Conservation (phyloP, 2,329 filamentous ascomycete genomes). For the Colletotrichum tofieldiae region DNA sequence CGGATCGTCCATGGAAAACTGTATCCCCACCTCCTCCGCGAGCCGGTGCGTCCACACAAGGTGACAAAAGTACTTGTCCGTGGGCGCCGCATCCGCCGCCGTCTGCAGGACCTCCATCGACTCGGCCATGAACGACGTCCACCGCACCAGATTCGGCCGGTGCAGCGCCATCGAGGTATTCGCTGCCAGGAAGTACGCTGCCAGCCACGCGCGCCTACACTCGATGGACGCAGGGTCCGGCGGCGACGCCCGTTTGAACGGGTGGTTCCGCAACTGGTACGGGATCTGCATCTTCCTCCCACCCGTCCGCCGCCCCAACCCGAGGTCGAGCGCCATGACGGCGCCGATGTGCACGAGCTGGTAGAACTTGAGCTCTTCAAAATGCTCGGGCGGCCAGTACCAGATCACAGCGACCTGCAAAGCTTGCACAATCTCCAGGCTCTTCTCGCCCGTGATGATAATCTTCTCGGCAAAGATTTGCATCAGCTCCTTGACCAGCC, state of each 20-base stretch:
- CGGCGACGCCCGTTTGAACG: slow-evolving; percentile 58
- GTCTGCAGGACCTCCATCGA: slow-evolving; percentile 70
- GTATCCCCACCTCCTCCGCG: slow-evolving; percentile 77
- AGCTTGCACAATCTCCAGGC: slow-evolving; percentile 85
- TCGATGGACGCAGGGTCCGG: slow-evolving; percentile 70
- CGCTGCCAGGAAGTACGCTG: slow-evolving; percentile 71
- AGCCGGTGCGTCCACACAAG: slow-evolving; percentile 74
- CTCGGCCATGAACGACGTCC: slow-evolving; percentile 74
- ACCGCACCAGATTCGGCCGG: slow-evolving; percentile 72
- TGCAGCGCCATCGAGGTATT: slow-evolving; percentile 75
- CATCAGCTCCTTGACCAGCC: slow-evolving; percentile 79
- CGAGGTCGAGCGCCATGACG: slow-evolving; percentile 87
- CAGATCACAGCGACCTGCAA: slow-evolving; percentile 83
- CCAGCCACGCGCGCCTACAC: slow-evolving; percentile 71
- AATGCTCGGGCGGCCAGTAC: slow-evolving; percentile 88
- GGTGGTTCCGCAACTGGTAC: slow-evolving; percentile 58
- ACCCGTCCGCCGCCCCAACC: slow-evolving; percentile 72
- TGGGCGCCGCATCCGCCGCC: slow-evolving; percentile 68
- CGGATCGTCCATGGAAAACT: slow-evolving; percentile 79
- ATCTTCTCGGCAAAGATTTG: slow-evolving; percentile 81
- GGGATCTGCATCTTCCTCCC: slow-evolving; percentile 36
- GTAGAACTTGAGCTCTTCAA: slow-evolving; percentile 92
- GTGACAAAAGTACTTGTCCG: slow-evolving; percentile 72
- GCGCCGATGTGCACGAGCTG: slow-evolving; percentile 87
- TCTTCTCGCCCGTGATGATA: slow-evolving; percentile 84